Evolutionary conservation across 441 rosid genomes (phyloP).

Genomic region (Biscutella laevigata): DNA sequence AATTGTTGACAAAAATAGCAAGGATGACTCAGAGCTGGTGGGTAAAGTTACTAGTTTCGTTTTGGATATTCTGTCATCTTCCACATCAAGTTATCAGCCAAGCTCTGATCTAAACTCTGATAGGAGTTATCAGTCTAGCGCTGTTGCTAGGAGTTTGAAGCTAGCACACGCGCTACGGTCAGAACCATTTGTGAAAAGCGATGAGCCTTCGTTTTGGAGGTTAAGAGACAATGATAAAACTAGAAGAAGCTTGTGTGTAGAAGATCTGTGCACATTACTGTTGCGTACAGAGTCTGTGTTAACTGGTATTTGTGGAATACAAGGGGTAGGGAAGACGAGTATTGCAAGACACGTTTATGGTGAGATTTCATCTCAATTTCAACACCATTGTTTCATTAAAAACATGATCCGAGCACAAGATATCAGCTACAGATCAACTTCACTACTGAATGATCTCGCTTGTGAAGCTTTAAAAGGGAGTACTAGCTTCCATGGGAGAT

Average conservation of each 20-base stretch:
- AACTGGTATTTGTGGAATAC: not conserved
- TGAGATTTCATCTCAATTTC: not conserved
- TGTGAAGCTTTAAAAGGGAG: not conserved
- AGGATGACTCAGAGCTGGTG: constrained; percentile 15
- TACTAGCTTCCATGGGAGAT: not conserved
- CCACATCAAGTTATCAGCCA: constrained; percentile 2
- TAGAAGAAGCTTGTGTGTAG: not conserved
- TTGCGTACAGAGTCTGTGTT: not conserved
- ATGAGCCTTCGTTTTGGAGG: not conserved
- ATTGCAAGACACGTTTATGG: not conserved
- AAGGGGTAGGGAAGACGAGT: constrained; percentile 7
- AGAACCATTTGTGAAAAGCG: not conserved
- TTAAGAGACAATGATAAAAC: not conserved
- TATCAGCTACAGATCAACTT: not conserved
- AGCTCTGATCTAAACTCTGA: not conserved
- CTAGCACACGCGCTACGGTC: not conserved
- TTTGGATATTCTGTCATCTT: not conserved
- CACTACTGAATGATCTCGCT: not conserved
- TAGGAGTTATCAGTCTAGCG: no score
- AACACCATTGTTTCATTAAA: not conserved
- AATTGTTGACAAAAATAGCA: not conserved
- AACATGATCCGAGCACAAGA: not conserved
- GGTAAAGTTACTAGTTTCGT: constrained; percentile 9
- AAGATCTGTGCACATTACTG: not conserved
- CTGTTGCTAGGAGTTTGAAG: constrained; percentile 3